Evolutionary conservation across 2,329 filamentous ascomycete genomes (phyloP), one percentile per base, ranked within the genome.

Genomic region (Penicillium sp.): DNA sequence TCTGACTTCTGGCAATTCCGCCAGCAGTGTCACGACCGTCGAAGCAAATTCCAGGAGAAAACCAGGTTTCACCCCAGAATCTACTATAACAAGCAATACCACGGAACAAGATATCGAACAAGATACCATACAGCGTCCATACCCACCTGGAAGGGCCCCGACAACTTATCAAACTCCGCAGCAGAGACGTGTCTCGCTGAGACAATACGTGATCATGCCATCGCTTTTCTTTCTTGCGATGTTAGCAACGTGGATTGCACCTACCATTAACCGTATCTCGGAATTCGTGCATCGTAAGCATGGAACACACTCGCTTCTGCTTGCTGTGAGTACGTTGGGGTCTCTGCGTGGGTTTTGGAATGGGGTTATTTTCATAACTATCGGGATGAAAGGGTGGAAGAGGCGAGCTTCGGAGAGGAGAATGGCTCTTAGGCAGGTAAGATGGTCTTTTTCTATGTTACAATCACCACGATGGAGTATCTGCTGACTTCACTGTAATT

Each of bases 171-270:
- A 48, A 29, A 15, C 45, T 3, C 52, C 59, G 15, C 54, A 46
- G 28, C 59, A 59, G 13, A 62, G 65, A 8, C 58, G 63, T 3
- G 56, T 70, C 1, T 71, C 68, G 0, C 63, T 71, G 35, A 55
- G 66, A 9, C 67, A 71, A 46, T 71, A 69, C 47, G 59, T 71
- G 13, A 58, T 70, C 15, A 70, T 71, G 68, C 69, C 68, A 1
- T 57, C 66, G 3, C 55, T 70, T 17, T 69, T 70, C 51, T 69
- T 68, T 45, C 53, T 70, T 2, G 66, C 65, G 5, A 52, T 69
- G 24, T 47, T 70, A 13, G 54, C 59, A 7, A 65, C 68, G 3
- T 70, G 68, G 68, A 64, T 69, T 15, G 59, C 64, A 8, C 66
- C 68, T 1, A 64, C 66, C 2, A 69, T 67, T 2, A 69, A 70